Evolutionary conservation across 2,329 filamentous ascomycete species (phyloP), one percentile per base, ranked within the genome.

Genomic region (Plenodomus lindquistii): DNA sequence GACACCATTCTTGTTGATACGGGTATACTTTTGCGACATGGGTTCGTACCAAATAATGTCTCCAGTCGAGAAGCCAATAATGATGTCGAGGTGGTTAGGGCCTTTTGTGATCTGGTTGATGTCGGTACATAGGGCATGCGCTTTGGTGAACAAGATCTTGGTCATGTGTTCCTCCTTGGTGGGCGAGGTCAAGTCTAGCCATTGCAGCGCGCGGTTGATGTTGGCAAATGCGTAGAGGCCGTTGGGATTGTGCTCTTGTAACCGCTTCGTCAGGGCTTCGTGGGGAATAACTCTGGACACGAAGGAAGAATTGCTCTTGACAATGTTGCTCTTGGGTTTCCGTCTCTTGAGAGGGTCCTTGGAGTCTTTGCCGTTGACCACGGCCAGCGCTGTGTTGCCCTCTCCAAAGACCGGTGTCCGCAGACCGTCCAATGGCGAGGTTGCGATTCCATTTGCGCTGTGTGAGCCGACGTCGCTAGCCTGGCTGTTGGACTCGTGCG

Each of bases 31-130:
- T 65, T 97, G 93, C 34, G 91, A 93, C 65, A 97, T 89, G 10
- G 94, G 92, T 73, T 99, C 94, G 79, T 94, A 97, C 94, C 94
- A 99, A 54, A 99, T 93, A 40, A 99, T 91, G 71, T 99, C 94
- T 34, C 92, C 91, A 0, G 92, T 95, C 6, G 93, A 97, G 66
- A 96, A 97, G 1, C 94, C 94, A 85, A 99, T 89, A 48, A 96
- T 85, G 17, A 99, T 80, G 69, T 99, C 94, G 36, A 99, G 81
- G 66, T 97, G 93, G 4, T 81, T 85, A 3, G 82, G 69, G 42
- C 84, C 86, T 73, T 93, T 96, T 10, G 92, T 97, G 45, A 89
- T 69, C 37, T 83, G 77, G 67, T 99, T 97, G 36, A 96, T 85
- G 71, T 97, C 93, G 69, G 99, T 94, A 62, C 92, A 97, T 37